These are phyloP conservation scores for Cryptococcus sp. DNA, from an alignment of 1,284 basidiomycete genomes.

Conservation along the genomic window DNA sequence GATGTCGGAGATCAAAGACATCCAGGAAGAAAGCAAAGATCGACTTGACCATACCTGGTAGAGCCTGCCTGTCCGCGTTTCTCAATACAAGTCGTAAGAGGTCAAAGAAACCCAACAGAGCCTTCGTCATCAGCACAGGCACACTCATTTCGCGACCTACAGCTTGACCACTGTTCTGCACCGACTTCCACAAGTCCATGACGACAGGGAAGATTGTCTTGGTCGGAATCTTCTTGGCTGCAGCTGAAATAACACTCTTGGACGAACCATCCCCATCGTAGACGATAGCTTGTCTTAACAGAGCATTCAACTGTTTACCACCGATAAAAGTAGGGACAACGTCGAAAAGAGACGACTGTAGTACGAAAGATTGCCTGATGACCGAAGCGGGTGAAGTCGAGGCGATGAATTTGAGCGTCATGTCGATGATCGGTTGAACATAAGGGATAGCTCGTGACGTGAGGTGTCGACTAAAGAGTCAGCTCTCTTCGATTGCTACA, in stretches of 20 bases:
- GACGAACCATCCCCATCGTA: conserved; percentile 22
- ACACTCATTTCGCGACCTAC: conserved; percentile 3
- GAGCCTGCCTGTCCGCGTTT: conserved; percentile 59
- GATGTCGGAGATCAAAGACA: conserved; percentile 63
- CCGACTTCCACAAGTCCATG: conserved; percentile 45
- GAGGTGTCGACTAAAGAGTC: conserved; percentile 59
- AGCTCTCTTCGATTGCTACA: not conserved
- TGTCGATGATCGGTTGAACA: conserved; percentile 65
- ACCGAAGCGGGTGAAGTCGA: conserved; percentile 13
- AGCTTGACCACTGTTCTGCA: conserved; percentile 26
- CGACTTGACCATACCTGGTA: conserved; percentile 65
- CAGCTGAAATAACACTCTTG: conserved; percentile 49
- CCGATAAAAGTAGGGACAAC: conserved; percentile 49
- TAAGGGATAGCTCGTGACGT: conserved; percentile 80
- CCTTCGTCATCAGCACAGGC: conserved; percentile 2
- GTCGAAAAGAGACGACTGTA: conserved; percentile 34
- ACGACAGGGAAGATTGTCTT: conserved; percentile 65
- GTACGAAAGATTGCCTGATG: conserved; percentile 21
- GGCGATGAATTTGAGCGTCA: conserved; percentile 55
- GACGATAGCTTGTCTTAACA: conserved; percentile 40
- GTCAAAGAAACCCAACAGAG: conserved; percentile 57
- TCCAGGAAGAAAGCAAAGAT: conserved; percentile 79
- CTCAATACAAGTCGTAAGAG: conserved; percentile 63
- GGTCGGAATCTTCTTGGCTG: conserved; percentile 65
- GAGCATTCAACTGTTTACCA: conserved; percentile 43